Evolutionary conservation across 2,329 filamentous ascomycete genomes (phyloP).

Genomic region (Xylaria polymorpha): DNA sequence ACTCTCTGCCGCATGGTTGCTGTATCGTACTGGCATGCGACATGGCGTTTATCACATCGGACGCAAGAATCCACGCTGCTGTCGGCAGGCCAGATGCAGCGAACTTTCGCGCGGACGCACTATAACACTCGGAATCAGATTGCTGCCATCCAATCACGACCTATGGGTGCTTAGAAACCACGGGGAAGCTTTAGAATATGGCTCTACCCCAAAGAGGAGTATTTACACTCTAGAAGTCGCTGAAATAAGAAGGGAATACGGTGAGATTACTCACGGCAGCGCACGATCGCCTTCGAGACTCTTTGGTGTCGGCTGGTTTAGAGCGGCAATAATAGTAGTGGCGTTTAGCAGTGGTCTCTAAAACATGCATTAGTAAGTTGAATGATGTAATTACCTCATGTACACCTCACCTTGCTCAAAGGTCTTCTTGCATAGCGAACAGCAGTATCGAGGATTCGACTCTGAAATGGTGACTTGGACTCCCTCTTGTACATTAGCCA

Average conservation of each 20-base stretch:
- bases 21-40: conserved; percentile 15
- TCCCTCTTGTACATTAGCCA: neutral
- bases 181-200: neutral
- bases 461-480: neutral
- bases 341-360: conserved; percentile 17
- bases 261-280: neutral
- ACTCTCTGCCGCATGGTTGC: neutral
- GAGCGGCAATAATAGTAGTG: conserved; percentile 30
- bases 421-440: conserved; percentile 20
- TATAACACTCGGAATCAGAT: neutral
- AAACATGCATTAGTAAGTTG: neutral
- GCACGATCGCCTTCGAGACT: conserved; percentile 23
- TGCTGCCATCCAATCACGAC: neutral
- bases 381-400: neutral
- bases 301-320: conserved; percentile 14
- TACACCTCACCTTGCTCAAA: conserved; percentile 22
- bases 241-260: neutral
- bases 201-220: neutral
- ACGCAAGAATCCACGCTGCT: neutral
- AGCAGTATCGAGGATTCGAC: neutral
- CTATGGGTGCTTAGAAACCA: neutral
- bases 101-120: conserved; percentile 24
- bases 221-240: neutral
- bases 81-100: conserved; percentile 14
- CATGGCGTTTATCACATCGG: conserved; percentile 15